Evolutionary conservation across 1,284 basidiomycete species (phyloP).

Genomic region (Heterobasidion occidentale): DNA sequence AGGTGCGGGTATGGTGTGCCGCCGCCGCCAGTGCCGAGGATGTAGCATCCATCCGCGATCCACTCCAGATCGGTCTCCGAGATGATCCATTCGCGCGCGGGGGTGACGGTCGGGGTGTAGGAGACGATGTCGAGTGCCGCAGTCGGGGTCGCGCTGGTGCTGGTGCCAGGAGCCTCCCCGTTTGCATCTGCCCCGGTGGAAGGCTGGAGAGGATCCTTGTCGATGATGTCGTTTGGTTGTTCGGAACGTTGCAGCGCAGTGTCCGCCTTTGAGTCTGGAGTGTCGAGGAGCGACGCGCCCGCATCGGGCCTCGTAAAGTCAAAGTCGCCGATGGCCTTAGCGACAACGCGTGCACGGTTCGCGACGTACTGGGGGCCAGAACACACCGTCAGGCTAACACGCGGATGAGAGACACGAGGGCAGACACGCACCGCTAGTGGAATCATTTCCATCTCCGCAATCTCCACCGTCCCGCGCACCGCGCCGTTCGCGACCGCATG

Average conservation of each 20-base stretch:
- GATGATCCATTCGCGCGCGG: slow-evolving; percentile 23
- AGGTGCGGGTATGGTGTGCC: slow-evolving; percentile 15
- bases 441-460: slow-evolving; percentile 6
- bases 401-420: too few species aligned
- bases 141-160: background rate
- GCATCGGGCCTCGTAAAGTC: slow-evolving; percentile 3
- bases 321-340: slow-evolving; percentile 38
- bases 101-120: slow-evolving; percentile 23
- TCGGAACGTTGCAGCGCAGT: background rate
- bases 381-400: background rate
- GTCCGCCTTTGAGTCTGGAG: background rate
- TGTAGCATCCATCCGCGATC: slow-evolving; percentile 16
- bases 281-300: background rate
- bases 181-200: background rate
- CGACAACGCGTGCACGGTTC: slow-evolving; percentile 40
- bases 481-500: slow-evolving; percentile 15
- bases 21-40: slow-evolving; percentile 19
- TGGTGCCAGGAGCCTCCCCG: background rate
- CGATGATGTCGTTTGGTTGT: background rate
- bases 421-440: slow-evolving; percentile 8
- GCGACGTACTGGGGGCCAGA: slow-evolving; percentile 35
- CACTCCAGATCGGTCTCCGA: slow-evolving; percentile 26
- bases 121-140: slow-evolving; percentile 16
- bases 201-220: background rate
- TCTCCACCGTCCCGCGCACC: background rate